Conservation (phyloP, 2,329 filamentous ascomycete genomes). For the Blastomyces emzantsi region DNA sequence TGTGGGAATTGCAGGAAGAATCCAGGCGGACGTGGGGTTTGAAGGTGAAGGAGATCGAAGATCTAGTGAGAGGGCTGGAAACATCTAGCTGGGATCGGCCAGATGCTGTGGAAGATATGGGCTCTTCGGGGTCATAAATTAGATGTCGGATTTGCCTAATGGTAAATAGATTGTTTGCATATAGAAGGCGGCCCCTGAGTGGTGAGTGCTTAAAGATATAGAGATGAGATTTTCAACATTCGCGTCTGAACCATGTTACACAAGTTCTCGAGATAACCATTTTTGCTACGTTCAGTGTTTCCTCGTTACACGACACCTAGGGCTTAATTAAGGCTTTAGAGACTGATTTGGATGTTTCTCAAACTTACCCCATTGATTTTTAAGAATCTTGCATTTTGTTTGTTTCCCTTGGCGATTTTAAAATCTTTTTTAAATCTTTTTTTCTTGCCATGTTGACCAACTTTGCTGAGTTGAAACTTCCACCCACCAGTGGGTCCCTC, state of each 20-base stretch:
- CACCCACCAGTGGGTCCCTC: neutral
- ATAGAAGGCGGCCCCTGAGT: neutral
- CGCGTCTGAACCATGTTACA: neutral
- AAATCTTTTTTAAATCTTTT: neutral
- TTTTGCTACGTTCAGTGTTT: neutral
- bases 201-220: neutral
- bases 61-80: slow-evolving; percentile 56
- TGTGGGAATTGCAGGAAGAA: slow-evolving; percentile 54
- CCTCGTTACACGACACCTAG: neutral
- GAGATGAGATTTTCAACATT: neutral
- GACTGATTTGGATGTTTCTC: neutral
- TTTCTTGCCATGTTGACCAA: no score
- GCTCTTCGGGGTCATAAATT: slow-evolving; percentile 29
- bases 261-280: neutral
- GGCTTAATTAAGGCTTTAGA: neutral
- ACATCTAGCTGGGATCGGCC: slow-evolving; percentile 61
- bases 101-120: slow-evolving; percentile 63
- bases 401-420: neutral
- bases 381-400: neutral
- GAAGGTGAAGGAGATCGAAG: slow-evolving; percentile 49
- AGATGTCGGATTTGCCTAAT: neutral
- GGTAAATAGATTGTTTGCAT: neutral
- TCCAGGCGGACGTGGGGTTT: slow-evolving; percentile 45
- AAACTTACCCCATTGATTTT: neutral
- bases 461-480: neutral